Percentiles rank a stretch among this genome's conserved stretches.
Evolutionary conservation across 1,284 basidiomycete genomes (phyloP).

Genomic region (Amylostereum areolatum): DNA sequence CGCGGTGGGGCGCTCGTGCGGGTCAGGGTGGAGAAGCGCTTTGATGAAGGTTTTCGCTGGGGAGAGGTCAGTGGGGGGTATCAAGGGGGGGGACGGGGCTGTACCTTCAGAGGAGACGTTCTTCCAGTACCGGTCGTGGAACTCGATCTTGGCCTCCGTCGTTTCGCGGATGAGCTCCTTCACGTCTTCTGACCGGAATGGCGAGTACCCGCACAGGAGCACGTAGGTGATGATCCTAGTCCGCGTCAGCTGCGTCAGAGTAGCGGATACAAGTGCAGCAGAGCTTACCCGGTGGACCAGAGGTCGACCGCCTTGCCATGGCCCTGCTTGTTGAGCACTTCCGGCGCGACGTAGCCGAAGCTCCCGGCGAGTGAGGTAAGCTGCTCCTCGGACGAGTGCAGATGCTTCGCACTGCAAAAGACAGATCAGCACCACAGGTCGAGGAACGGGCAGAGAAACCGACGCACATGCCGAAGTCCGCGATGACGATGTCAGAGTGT

Average conservation of each 20-base stretch:
- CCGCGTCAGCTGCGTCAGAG: background rate
- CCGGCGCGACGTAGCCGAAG: constrained; percentile 92
- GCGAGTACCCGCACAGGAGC: constrained; percentile 87
- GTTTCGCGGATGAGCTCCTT: constrained; percentile 79
- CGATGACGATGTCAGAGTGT: constrained; percentile 82
- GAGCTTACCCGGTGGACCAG: constrained; percentile 82
- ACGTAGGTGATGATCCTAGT: constrained; percentile 89
- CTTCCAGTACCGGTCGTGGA: constrained; percentile 92
- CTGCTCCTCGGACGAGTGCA: constrained; percentile 74
- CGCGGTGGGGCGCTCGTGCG: constrained; percentile 68
- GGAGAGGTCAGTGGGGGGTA: background rate
- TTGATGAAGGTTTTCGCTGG: constrained; percentile 84
- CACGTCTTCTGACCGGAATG: constrained; percentile 84
- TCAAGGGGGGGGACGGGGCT: constrained; percentile 2
- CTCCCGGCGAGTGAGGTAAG: constrained; percentile 83
- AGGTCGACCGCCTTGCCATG: constrained; percentile 92
- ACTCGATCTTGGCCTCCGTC: constrained; percentile 77
- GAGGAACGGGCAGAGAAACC: background rate
- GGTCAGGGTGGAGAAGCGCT: constrained; percentile 69
- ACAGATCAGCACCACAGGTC: background rate
- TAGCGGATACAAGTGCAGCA: constrained; percentile 2
- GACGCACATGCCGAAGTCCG: constrained; percentile 91
- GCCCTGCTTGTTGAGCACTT: constrained; percentile 78
- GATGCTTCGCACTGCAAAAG: constrained; percentile 69
- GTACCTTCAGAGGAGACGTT: constrained; percentile 75